Conservation (phyloP, 2,329 filamentous ascomycete species). For the Capronia americana region DNA sequence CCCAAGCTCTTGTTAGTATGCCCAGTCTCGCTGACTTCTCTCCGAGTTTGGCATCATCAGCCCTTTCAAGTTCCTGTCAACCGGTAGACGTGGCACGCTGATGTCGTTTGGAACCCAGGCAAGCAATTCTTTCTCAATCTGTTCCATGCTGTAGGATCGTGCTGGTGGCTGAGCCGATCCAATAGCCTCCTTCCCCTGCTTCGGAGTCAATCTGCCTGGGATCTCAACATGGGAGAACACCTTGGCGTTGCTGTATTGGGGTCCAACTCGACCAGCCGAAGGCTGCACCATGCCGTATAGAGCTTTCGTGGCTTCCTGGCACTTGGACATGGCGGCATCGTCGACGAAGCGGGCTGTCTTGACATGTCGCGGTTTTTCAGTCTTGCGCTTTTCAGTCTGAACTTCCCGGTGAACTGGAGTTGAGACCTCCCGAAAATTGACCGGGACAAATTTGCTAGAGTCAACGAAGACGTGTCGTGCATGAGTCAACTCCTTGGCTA, state of each 20-base stretch:
- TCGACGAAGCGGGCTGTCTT: neutral
- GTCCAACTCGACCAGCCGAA: neutral
- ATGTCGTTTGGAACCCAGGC: conserved; percentile 10
- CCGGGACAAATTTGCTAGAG: conserved; percentile 11
- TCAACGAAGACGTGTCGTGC: conserved; percentile 9
- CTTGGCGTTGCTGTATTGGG: conserved; percentile 1
- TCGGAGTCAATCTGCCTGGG: neutral
- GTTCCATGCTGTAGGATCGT: neutral
- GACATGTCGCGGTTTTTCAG: neutral
- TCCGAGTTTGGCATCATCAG: neutral
- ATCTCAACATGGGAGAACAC: conserved; percentile 1
- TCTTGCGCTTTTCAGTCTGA: neutral
- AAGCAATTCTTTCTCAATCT: conserved; percentile 10
- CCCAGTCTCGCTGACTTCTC: neutral
- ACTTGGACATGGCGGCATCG: neutral
- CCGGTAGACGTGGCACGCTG: neutral
- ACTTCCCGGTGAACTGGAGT: neutral
- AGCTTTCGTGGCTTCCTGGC: neutral
- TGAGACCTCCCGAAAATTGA: conserved; percentile 8
- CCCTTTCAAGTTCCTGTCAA: neutral
- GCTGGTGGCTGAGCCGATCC: neutral
- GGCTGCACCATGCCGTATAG: neutral
- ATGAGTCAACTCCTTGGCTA: neutral
- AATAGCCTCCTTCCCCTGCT: neutral
- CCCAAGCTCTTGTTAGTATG: neutral